Evolutionary conservation across 768 basidiomycete genomes (phyloP), one percentile per base, ranked within the genome.

Genomic region (Tubosaeta sp.): DNA sequence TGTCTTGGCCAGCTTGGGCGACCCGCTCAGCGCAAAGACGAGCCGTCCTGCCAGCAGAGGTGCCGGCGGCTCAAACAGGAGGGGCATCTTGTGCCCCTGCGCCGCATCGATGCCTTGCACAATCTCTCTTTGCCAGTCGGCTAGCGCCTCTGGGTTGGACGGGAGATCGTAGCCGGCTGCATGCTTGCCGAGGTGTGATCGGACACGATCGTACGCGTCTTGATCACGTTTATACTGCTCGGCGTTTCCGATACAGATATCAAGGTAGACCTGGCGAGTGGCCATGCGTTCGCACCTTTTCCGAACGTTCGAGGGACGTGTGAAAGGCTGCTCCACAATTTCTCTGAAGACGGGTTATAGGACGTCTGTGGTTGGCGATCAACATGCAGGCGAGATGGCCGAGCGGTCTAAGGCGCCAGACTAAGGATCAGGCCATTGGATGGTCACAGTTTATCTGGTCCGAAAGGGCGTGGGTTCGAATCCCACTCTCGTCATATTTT

Each of bases 321-420:
- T 30, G 30, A 30, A 30, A 3, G 3, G 6, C 7, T 9, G 7
- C 11, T 30, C 11, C 30, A 10, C n/a, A n/a, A n/a, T n/a, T 30
- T 30, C 10, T 30, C 30, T 30, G 11, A 30, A 27, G 25, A 27
- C 4, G 25, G 25, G 30, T 30, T 7, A 35, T n/a, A 16, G 4
- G 9, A n/a, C 29, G 21, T 24, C 19, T 31, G 7, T 40, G 12
- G 64, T 70, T 10, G 19, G 18, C 16, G 8, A n/a, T 6, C 30
- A 30, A 1, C 1, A 3, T 8, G 22, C 21, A 0, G 57, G 65
- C 48, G 57, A 76, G 74, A 77, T 79, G 78, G 77, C 78, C 78
- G 77, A 78, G 78, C 74, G 78, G 77, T 78, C 76, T 70, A 78
- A 76, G 78, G 77, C 77, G 77, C 78, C 77, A 77, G 77, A 79